Base-by-base conservation (phyloP, 768 basidiomycete species). In the Rhizopogon vesiculosus region DNA sequence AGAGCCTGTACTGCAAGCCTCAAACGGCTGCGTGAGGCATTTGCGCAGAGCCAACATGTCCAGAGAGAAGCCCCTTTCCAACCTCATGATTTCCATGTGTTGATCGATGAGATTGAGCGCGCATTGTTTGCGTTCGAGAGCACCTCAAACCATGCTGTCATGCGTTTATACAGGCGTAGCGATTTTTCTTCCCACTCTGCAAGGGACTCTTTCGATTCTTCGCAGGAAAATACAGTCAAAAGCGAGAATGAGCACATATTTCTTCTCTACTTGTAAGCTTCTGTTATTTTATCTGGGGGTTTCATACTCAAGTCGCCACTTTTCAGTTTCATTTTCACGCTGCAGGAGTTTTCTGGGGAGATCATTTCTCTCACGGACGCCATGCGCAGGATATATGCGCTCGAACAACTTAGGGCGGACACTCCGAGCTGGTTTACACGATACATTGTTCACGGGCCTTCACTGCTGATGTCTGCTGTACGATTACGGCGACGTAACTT, bases 271-370 rank as follows among this genome's bases (percentile, higher is more conserved):
- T 96, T 94, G 94, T 95, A 58, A 67, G 92, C 77, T n/a, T 6
- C 19, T 22, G 13, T 45, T 46, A n/a, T 16, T 10, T 2, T 25
- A 25, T 54, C 19, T 9, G 38, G 19, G 35, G 5, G 5, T 38
- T 25, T 15, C 19, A 38, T 50, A 6, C 18, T 41, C 9, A 42
- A 25, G 33, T 18, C n/a, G 1, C 5, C 25, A 22, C 18, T 18
- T 28, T 46, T 25, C 59, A 97, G 94, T 75, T 98, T 96, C 72
- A 89, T 97, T 60, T 99, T 98, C 71, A 96, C 93, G 0, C 69
- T 98, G 43, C 93, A 99, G 71, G 97, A 98, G 66, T 98, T 98
- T 66, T 82, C 91, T 7, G 77, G 81, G 56, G 96, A 98, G 69
- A 70, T 96, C 50, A 76, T 88, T 33, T 84, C 83, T 18, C 82